A percentile compares a stretch with the other conserved stretches of the same genome.
Conservation (phyloP, 2,329 filamentous ascomycete genomes). For the Trichoderma sp. region DNA sequence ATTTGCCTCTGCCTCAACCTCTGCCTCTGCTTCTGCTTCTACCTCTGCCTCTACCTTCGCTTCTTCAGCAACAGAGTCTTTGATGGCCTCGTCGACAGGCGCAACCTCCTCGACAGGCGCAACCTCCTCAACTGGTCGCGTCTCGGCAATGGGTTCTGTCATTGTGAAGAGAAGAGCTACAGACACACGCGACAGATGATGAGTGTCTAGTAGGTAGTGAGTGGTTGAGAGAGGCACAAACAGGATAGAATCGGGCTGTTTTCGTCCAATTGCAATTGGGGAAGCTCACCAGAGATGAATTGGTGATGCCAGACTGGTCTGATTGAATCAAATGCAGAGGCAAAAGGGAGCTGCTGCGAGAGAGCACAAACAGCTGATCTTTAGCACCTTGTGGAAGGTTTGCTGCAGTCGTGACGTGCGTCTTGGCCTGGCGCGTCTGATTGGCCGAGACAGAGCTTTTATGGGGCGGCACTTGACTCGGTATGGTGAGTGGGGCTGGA, state of each 20-base stretch:
- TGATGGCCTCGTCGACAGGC: constrained; percentile 21
- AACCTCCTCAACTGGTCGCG: constrained; percentile 23
- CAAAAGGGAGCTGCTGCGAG: neutral
- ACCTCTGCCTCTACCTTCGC: neutral
- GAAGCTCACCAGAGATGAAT: neutral
- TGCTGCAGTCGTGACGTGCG: constrained; percentile 20
- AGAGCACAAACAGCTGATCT: constrained; percentile 10
- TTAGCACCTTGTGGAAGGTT: neutral
- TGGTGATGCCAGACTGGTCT: neutral
- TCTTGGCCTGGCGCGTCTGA: constrained; percentile 1
- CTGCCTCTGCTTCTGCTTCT: neutral
- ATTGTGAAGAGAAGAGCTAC: constrained; percentile 19
- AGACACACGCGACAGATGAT: neutral
- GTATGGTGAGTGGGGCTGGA: constrained; percentile 13
- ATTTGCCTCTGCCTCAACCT: neutral
- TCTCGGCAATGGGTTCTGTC: constrained; percentile 24
- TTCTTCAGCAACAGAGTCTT: neutral
- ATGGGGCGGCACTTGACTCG: neutral
- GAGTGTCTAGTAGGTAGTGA: neutral
- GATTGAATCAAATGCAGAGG: neutral
- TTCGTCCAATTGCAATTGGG: neutral
- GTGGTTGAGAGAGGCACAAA: neutral
- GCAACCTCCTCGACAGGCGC: constrained; percentile 30
- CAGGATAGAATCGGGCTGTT: neutral
- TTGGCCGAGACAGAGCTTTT: neutral